Evolutionary conservation across 805 yeast genomes (phyloP), one percentile per base, ranked within the genome.

Genomic region (Kodamaea lidongshanica): DNA sequence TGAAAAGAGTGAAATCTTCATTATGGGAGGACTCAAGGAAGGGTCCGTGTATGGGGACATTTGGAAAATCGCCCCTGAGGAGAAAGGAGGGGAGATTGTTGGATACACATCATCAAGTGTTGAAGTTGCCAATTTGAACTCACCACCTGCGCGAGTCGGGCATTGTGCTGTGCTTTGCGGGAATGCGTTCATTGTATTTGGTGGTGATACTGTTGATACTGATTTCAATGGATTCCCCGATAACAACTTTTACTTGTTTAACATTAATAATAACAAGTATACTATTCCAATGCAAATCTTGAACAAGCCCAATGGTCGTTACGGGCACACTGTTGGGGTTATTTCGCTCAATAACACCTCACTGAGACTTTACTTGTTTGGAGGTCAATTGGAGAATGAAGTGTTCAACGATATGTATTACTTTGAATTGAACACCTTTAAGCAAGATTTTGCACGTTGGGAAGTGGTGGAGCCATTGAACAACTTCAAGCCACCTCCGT

Each of bases 101-200:
- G 47, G 45, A 9, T 57, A 52, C 35, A 38, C 46, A 27, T 65
- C 67, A 7, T 46, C 47, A 19, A 50, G 42, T 26, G 47, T 55
- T 30, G 68, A 54, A 32, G 58, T 56, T 19, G 84, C 81, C 37
- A 83, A 82, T 37, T 73, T 75, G 38, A 77, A 82, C 29, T 74
- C 85, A 11, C 96, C 96, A 2, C 89, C 95, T 12, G 96, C 97
- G 19, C 77, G 98, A 46, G 96, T 89, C 5, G 97, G 97, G 3
- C 99, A 92, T 57, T 85, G 95, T 5, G 72, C 94, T 2, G 82
- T 88, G 7, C 67, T 89, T 19, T 79, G 94, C 38, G 98, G 97
- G 9, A 89, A 88, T 50, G 97, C 97, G 1, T 92, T 80, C 48
- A 87, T 92, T 25, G 75, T 92, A 9, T 89, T 85, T 57, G 98